Percentiles rank a stretch among this genome's conserved stretches.
These are phyloP conservation scores for Aspergillus ellipticus DNA, from an alignment of 495 filamentous ascomycete species.

Conservation along the genomic window DNA sequence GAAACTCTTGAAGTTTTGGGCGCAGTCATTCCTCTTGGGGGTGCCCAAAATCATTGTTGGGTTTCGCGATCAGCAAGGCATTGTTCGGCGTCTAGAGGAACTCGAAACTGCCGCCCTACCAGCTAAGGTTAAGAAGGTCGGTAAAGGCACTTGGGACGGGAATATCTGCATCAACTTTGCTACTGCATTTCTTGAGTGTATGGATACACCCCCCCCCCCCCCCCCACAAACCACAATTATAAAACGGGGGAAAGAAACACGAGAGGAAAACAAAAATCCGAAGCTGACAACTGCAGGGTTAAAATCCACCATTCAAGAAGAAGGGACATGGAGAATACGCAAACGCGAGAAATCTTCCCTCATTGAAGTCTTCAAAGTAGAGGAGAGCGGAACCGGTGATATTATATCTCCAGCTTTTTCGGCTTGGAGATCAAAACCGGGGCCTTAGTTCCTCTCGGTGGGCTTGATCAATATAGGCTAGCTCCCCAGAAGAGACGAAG, in stretches of 20 bases:
- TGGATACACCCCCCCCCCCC: too few relatives aligned
- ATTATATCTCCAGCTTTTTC: conserved; percentile 77
- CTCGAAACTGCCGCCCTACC: conserved; percentile 76
- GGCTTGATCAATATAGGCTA: neutral
- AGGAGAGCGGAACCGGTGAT: conserved; percentile 68
- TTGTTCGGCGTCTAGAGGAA: conserved; percentile 67
- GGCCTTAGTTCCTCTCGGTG: neutral
- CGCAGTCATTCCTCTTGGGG: conserved; percentile 90
- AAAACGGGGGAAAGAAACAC: too few relatives aligned
- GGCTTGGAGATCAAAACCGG: conserved; percentile 56
- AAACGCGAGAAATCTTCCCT: conserved; percentile 48
- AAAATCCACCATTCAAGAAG: conserved; percentile 58
- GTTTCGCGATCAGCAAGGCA: conserved; percentile 71
- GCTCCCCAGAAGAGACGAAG: neutral
- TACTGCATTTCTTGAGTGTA: conserved; percentile 70
- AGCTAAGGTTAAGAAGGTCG: conserved; percentile 59
- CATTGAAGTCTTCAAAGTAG: conserved; percentile 69
- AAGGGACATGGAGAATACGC: conserved; percentile 81
- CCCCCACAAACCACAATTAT: too few relatives aligned
- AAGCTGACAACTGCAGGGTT: conserved; percentile 49
- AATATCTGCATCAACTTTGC: conserved; percentile 90
- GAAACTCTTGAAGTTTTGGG: conserved; percentile 93
- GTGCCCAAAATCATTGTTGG: conserved; percentile 90
- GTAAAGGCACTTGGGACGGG: conserved; percentile 73
- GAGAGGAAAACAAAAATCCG: neutral